Evolutionary conservation across 2,329 filamentous ascomycete species (phyloP).

Genomic region (Malbranchea zuffiana): DNA sequence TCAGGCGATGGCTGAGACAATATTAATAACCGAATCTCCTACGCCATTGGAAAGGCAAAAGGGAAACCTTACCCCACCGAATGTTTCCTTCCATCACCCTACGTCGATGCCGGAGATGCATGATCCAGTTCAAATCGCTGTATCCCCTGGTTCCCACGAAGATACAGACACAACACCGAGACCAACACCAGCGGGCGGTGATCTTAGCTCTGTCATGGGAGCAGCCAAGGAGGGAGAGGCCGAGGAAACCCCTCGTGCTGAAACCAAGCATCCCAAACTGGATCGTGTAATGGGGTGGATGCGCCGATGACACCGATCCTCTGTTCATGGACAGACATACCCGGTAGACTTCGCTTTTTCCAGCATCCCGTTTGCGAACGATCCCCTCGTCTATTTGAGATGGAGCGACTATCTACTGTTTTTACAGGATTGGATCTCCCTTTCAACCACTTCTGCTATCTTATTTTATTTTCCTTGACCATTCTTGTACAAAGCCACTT

Average conservation of each 20-base stretch:
- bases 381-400: too few species aligned
- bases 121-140: conserved; percentile 2
- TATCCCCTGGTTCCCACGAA: too few species aligned
- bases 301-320: conserved; percentile 9
- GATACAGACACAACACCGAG: conserved; percentile 12
- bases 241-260: conserved; percentile 11
- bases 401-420: too few species aligned
- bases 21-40: neutral
- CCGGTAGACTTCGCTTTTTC: too few species aligned
- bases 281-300: conserved; percentile 15
- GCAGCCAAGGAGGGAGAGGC: conserved; percentile 2
- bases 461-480: neutral
- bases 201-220: neutral
- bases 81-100: conserved; percentile 1
- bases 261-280: conserved; percentile 10
- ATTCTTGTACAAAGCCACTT: too few species aligned
- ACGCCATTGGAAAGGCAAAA: neutral
- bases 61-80: conserved; percentile 2
- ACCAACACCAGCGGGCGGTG: conserved; percentile 1
- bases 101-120: conserved; percentile 5
- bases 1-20: neutral
- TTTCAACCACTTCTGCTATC: conserved; percentile 1
- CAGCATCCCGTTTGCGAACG: too few species aligned
- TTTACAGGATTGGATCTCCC: too few species aligned
- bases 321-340: too few species aligned